These are phyloP conservation scores for Starmerella stigmatis DNA, from an alignment of 805 yeast genomes.

Conservation along the genomic window DNA sequence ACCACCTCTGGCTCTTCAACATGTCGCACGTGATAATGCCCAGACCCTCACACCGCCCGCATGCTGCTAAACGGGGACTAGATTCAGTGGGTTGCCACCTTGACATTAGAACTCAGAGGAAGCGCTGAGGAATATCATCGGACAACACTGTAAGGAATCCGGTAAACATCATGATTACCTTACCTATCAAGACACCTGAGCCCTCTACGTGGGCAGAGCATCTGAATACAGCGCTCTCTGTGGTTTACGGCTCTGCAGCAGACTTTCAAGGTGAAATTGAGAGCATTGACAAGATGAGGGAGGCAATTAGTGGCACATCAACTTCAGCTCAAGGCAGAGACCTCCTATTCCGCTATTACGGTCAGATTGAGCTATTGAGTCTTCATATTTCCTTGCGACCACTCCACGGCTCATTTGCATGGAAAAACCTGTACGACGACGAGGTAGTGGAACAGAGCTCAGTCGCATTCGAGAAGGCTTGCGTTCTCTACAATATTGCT, in stretches of 20 bases:
- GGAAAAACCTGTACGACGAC: slow-evolving; percentile 63
- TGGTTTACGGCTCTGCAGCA: slow-evolving; percentile 51
- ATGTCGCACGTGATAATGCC: too few relatives aligned
- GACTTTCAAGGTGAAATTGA: slow-evolving; percentile 50
- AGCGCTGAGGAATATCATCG: too few relatives aligned
- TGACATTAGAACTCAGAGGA: too few relatives aligned
- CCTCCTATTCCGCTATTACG: slow-evolving; percentile 58
- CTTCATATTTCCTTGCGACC: slow-evolving; percentile 53
- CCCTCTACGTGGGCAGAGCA: slow-evolving; percentile 59
- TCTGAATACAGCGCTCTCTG: slow-evolving; percentile 44
- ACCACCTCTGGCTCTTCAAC: too few relatives aligned
- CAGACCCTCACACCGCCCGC: too few relatives aligned
- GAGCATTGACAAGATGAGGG: slow-evolving; percentile 48
- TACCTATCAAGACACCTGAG: slow-evolving; percentile 39
- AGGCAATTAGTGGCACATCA: slow-evolving; percentile 42
- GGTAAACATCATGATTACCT: slow-evolving; percentile 27
- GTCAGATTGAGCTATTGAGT: slow-evolving; percentile 70
- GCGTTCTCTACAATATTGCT: slow-evolving; percentile 68
- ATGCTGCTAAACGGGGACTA: too few relatives aligned
- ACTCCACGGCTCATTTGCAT: slow-evolving; percentile 48
- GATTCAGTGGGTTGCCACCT: too few relatives aligned
- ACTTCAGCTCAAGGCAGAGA: slow-evolving; percentile 40
- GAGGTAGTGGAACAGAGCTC: slow-evolving; percentile 54
- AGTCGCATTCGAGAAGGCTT: slow-evolving; percentile 81
- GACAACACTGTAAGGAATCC: too few relatives aligned